Conservation (phyloP, 73 alveolate genomes). For the Paramecium primaurelia region DNA sequence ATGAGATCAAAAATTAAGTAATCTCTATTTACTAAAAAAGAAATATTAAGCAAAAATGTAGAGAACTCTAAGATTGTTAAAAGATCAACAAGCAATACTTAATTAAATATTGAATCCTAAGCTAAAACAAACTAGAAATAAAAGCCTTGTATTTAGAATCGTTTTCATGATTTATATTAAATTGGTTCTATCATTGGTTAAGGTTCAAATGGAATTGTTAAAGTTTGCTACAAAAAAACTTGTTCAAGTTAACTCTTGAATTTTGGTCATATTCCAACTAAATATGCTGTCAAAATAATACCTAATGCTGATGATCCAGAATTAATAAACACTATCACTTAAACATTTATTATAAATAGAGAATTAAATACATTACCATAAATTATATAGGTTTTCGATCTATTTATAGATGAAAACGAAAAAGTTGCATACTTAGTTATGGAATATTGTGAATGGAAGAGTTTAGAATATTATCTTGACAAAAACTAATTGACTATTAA, state of each 20-base stretch:
- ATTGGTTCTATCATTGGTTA: background rate
- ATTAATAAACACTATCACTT: background rate
- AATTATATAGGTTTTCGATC: background rate
- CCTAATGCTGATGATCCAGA: slow-evolving; percentile 33
- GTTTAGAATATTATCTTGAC: background rate
- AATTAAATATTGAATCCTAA: background rate
- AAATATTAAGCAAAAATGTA: background rate
- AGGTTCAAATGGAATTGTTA: slow-evolving; percentile 22
- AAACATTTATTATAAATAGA: slow-evolving; percentile 11
- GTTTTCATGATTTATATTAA: background rate
- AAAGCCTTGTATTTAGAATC: background rate
- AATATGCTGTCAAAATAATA: slow-evolving; percentile 22
- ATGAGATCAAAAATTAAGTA: slow-evolving; percentile 1
- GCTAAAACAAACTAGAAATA: background rate
- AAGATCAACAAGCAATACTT: background rate
- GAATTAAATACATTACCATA: background rate
- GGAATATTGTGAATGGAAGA: slow-evolving; percentile 24
- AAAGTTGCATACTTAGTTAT: background rate
- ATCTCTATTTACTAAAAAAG: background rate
- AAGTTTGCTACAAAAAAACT: slow-evolving; percentile 3
- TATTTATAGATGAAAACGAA: slow-evolving; percentile 32
- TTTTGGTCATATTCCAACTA: slow-evolving; percentile 29
- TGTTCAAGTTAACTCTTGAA: background rate
- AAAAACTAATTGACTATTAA: background rate
- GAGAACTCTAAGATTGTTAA: background rate